A percentile compares a stretch with the other conserved stretches of the same genome.
phyloP scores from a whole-genome alignment of 768 basidiomycete genomes.

The Termitomyces heimii region DNA sequence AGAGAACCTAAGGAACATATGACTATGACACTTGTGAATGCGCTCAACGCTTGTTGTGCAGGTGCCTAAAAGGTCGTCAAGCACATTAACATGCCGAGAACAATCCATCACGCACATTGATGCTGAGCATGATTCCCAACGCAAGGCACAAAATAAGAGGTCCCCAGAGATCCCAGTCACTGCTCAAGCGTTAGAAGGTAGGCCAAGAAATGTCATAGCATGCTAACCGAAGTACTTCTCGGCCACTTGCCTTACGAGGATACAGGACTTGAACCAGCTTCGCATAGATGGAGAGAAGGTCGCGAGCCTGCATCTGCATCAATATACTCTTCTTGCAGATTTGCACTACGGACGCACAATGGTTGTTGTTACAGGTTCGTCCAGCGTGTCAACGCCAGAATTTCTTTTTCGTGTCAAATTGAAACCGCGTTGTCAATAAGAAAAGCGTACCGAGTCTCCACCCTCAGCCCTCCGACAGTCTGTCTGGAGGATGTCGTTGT shows the following conservation, averaged over 20 bases:
- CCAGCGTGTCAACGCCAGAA: conserved; percentile 82
- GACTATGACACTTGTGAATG: conserved; percentile 93
- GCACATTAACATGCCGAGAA: neutral
- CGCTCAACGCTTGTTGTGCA: conserved; percentile 70
- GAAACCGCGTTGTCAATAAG: neutral
- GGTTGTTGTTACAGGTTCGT: conserved; percentile 85
- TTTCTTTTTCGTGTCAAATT: conserved; percentile 38
- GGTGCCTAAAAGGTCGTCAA: conserved; percentile 57
- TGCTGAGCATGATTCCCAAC: conserved; percentile 79
- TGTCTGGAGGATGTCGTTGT: conserved; percentile 43
- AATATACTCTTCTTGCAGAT: conserved; percentile 1
- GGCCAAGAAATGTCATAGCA: neutral
- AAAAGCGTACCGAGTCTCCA: conserved; percentile 74
- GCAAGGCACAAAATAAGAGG: conserved; percentile 79
- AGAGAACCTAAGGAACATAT: conserved; percentile 89
- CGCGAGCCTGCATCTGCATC: conserved; percentile 57
- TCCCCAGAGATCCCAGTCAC: conserved; percentile 99
- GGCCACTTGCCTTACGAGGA: conserved; percentile 65
- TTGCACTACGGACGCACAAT: conserved; percentile 50
- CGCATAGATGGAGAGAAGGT: conserved; percentile 83
- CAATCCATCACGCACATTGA: conserved; percentile 51
- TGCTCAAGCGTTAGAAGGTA: conserved; percentile 20
- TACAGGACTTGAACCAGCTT: conserved; percentile 94
- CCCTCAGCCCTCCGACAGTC: conserved; percentile 78
- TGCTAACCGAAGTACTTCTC: conserved; percentile 75